Evolutionary conservation across 768 basidiomycete genomes (phyloP).

Genomic region (Pholiota molesta): DNA sequence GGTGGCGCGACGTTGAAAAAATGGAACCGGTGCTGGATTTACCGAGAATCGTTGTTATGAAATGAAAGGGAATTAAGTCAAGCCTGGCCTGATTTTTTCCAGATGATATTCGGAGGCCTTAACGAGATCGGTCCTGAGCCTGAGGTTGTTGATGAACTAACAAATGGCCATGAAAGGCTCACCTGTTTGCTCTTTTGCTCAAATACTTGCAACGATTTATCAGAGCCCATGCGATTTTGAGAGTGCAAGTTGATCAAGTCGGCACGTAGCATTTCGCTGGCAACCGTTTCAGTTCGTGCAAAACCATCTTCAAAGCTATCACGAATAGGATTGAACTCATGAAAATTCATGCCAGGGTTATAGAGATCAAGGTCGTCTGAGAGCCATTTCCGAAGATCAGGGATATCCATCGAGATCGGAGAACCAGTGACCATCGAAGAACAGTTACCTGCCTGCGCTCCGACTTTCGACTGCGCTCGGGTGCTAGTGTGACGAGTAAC

Average conservation of each 20-base stretch:
- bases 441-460: conserved; percentile 3
- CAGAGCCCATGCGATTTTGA: neutral
- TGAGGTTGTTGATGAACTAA: neutral
- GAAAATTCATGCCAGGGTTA: conserved; percentile 14
- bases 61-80: neutral
- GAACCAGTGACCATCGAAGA: conserved; percentile 12
- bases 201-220: too few relatives aligned
- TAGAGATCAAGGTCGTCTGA: conserved; percentile 27
- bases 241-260: neutral
- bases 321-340: conserved; percentile 14
- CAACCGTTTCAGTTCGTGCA: neutral
- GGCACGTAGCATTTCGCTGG: neutral
- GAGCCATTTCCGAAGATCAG: conserved; percentile 36
- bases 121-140: neutral
- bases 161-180: neutral
- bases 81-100: conserved; percentile 1
- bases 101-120: neutral
- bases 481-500: conserved; percentile 2
- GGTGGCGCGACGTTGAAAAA: neutral
- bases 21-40: neutral
- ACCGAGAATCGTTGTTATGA: conserved; percentile 1
- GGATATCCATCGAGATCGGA: conserved; percentile 22
- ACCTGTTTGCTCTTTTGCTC: conserved; percentile 3
- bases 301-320: conserved; percentile 10
- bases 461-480: conserved; percentile 11